Conservation (phyloP, 2,329 filamentous ascomycete genomes). For the Bipolaris gigantea region DNA sequence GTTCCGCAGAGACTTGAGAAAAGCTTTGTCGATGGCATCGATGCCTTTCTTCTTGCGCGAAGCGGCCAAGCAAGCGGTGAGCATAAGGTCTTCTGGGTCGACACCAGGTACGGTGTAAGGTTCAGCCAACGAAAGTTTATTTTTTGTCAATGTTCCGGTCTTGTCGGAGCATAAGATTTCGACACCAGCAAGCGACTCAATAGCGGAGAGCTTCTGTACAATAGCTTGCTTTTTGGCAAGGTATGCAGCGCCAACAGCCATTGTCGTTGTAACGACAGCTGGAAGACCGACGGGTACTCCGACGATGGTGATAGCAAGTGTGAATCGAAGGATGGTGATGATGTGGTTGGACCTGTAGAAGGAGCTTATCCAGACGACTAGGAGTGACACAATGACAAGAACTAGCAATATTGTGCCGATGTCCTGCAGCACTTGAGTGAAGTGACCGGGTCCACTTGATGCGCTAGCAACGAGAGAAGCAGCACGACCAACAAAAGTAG, state of each 20-base stretch:
- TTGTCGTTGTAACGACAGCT: constrained; percentile 89
- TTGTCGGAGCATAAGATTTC: constrained; percentile 95
- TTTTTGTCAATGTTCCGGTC: constrained; percentile 91
- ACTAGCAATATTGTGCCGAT: constrained; percentile 81
- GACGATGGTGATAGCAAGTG: constrained; percentile 85
- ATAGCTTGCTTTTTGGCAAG: constrained; percentile 92
- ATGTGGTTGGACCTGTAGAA: constrained; percentile 88
- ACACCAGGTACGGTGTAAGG: constrained; percentile 82
- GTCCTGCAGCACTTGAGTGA: constrained; percentile 86
- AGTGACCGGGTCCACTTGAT: constrained; percentile 75
- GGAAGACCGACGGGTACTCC: constrained; percentile 92
- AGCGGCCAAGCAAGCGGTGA: constrained; percentile 85
- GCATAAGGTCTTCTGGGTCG: constrained; percentile 84
- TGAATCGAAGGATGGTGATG: constrained; percentile 78
- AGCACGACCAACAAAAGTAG: constrained; percentile 86
- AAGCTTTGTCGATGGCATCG: constrained; percentile 92
- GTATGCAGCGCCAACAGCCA: constrained; percentile 91
- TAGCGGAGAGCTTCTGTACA: constrained; percentile 88
- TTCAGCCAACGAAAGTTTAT: constrained; percentile 85
- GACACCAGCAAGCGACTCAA: constrained; percentile 88
- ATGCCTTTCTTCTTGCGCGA: constrained; percentile 96
- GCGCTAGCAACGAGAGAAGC: constrained; percentile 83
- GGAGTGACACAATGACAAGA: constrained; percentile 76
- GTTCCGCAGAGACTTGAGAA: constrained; percentile 80
- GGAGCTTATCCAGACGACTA: constrained; percentile 81